A percentile compares a stretch with the other conserved stretches of the same genome.
Evolutionary conservation across 768 basidiomycete genomes (phyloP).

Genomic region (Daedaleopsis sinensis): DNA sequence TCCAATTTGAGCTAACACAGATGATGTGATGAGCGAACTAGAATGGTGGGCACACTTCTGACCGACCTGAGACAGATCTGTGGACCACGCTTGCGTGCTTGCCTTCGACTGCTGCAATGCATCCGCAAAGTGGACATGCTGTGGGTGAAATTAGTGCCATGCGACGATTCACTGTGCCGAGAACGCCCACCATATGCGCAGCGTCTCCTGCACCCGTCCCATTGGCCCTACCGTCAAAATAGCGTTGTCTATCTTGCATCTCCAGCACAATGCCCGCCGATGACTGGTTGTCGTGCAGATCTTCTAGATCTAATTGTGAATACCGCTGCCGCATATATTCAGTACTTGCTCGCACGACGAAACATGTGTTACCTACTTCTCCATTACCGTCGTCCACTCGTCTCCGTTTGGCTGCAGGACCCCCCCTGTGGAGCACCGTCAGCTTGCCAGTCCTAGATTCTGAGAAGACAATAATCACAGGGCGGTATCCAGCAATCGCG

Average conservation of each 20-base stretch:
- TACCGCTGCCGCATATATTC: slow-evolving; percentile 33
- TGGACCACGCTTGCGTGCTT: slow-evolving; percentile 59
- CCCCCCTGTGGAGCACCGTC: slow-evolving; percentile 43
- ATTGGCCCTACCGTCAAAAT: slow-evolving; percentile 67
- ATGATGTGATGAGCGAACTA: background rate
- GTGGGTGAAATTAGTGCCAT: slow-evolving; percentile 5
- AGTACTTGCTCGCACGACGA: background rate
- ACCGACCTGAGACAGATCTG: slow-evolving; percentile 57
- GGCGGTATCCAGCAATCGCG: slow-evolving; percentile 80
- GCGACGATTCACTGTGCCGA: background rate
- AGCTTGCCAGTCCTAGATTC: background rate
- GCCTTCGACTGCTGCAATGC: slow-evolving; percentile 51
- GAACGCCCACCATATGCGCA: slow-evolving; percentile 25
- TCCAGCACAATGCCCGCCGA: slow-evolving; percentile 77
- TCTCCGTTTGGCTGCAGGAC: slow-evolving; percentile 60
- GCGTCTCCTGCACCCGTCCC: slow-evolving; percentile 13
- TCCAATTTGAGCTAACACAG: slow-evolving; percentile 63
- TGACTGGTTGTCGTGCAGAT: slow-evolving; percentile 71
- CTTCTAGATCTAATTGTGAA: slow-evolving; percentile 79
- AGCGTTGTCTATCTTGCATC: slow-evolving; percentile 84
- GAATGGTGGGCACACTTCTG: background rate
- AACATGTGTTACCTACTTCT: slow-evolving; percentile 40
- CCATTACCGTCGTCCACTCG: slow-evolving; percentile 45
- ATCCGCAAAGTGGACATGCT: slow-evolving; percentile 50
- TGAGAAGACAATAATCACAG: slow-evolving; percentile 48